These are phyloP conservation scores for Aphanomyces astaci DNA, from an alignment of 352 stramenopile genomes.

Conservation along the genomic window DNA sequence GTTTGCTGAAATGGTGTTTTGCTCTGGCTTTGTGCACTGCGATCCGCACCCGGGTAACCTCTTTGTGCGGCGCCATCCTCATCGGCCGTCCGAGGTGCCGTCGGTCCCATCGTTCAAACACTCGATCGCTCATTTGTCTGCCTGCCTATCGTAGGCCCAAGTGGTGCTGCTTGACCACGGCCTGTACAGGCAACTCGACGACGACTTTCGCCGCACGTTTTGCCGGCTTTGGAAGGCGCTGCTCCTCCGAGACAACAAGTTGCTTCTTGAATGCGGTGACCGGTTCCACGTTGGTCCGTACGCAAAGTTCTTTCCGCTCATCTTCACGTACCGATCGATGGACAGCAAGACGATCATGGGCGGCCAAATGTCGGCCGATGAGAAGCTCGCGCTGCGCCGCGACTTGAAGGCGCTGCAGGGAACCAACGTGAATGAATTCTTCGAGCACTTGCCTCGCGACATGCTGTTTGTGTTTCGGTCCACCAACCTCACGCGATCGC, in stretches of 20 bases:
- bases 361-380: slow-evolving; percentile 52
- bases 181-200: slow-evolving; percentile 91
- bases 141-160: slow-evolving; percentile 53
- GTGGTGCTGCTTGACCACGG: slow-evolving; percentile 97
- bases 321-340: slow-evolving; percentile 83
- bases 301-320: slow-evolving; percentile 64
- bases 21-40: slow-evolving; percentile 93
- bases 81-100: slow-evolving; percentile 30
- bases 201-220: slow-evolving; percentile 91
- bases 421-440: slow-evolving; percentile 60
- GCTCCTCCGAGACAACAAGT: slow-evolving; percentile 80
- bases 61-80: slow-evolving; percentile 45
- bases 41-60: slow-evolving; percentile 96
- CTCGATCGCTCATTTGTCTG: slow-evolving; percentile 32
- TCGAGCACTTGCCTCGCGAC: slow-evolving; percentile 80
- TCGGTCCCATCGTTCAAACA: slow-evolving; percentile 36
- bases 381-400: slow-evolving; percentile 49
- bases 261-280: slow-evolving; percentile 54
- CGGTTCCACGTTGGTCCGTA: slow-evolving; percentile 50
- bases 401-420: slow-evolving; percentile 60
- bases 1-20: slow-evolving; percentile 94
- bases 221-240: slow-evolving; percentile 93
- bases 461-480: slow-evolving; percentile 89
- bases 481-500: slow-evolving; percentile 84
- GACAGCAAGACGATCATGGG: slow-evolving; percentile 50